Evolutionary conservation across 495 filamentous ascomycete genomes (phyloP), one percentile per base, ranked within the genome.

Genomic region (Lindgomyces ingoldianus): DNA sequence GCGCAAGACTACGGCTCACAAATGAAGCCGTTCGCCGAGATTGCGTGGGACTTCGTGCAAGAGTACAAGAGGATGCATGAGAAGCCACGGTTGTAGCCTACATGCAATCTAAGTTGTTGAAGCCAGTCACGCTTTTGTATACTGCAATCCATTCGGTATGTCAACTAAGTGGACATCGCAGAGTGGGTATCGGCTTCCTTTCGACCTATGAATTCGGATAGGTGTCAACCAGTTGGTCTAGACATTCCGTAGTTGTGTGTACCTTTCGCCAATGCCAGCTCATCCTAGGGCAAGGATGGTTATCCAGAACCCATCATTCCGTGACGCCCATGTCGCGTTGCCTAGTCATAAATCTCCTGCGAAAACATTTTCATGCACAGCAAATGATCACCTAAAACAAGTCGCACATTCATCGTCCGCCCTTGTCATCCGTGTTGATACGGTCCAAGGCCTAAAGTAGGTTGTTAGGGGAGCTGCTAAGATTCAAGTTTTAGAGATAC

Each of bases 11-110:
- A 96, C 75, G 91, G 76, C 9, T 77, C 77, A 41, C 79, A 82
- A 70, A 84, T 88, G 69, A 81, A 76, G 45, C 83, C 84, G 42
- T 84, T 92, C 77, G 91, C 86, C 4, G 79, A 88, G 73, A 81
- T 87, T 54, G 89, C 91, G 1, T 96, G 91, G 91, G 80, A 82
- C 66, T 78, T 89, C 45, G 80, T 88, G 30, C 68, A 83, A 69
- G 72, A 75, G 69, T 80, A 81, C 47, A 77, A 79, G 71, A 69
- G 72, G 56, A 69, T 44, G 60, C 66, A 66, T 26, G 60, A 67
- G 59, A 80, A 76, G 67, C 77, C 83, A 46, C 85, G 82, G 65
- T 70, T 88, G 69, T 88, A 79, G 56, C 6, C 6, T 14, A 14
- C 14, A 14, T 42, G 22, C 29, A 30, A 14, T 44, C 26, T 58